These are phyloP conservation scores for Patellifolia procumbens DNA, from an alignment of 179 eudicot genomes.

Conservation along the genomic window DNA sequence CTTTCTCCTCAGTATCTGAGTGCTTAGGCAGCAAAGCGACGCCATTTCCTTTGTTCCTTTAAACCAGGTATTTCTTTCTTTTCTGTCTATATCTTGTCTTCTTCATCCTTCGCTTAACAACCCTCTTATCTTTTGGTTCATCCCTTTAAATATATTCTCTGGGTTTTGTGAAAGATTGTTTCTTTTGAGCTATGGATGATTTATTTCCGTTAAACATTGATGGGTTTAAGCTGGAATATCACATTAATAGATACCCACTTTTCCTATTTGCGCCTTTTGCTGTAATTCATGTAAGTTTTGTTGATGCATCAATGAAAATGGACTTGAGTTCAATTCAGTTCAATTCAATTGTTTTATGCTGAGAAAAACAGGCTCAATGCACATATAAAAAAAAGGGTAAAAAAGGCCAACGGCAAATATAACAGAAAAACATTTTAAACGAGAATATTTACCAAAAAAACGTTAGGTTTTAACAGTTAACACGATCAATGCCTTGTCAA, in stretches of 20 bases:
- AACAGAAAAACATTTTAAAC: no score
- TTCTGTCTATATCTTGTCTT: background rate
- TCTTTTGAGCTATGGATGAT: background rate
- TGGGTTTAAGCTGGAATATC: conserved; percentile 1
- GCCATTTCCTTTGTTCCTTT: background rate
- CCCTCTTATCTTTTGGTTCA: no score
- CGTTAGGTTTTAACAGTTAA: no score
- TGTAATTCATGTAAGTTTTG: background rate
- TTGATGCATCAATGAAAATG: background rate
- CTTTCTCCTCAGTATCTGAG: background rate
- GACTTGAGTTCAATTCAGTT: no score
- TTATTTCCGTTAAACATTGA: background rate
- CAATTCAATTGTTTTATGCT: no score
- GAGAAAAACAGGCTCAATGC: no score
- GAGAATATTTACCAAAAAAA: no score
- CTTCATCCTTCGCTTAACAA: background rate
- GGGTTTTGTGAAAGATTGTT: background rate
- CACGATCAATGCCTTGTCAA: no score
- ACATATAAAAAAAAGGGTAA: no score
- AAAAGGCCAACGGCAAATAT: no score
- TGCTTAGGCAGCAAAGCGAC: conserved; percentile 3
- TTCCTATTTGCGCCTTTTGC: background rate
- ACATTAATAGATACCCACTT: conserved; percentile 6
- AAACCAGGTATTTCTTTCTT: background rate
- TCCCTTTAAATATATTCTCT: background rate